These are phyloP conservation scores for Colletotrichum karsti DNA, from an alignment of 2,329 filamentous ascomycete species.

Conservation along the genomic window DNA sequence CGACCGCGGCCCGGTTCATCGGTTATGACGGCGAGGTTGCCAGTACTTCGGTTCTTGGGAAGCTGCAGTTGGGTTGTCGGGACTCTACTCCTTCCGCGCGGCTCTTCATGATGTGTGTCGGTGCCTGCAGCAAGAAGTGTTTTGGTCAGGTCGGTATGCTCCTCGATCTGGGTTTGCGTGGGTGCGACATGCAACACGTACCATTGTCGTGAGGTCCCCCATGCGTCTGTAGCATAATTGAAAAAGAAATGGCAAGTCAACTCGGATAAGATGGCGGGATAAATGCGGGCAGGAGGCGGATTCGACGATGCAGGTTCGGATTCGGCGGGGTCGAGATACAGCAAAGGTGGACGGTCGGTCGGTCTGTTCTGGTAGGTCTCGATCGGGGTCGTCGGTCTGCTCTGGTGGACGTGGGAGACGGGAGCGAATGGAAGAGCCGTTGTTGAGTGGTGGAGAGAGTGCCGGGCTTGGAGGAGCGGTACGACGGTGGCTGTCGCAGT, in stretches of 20 bases:
- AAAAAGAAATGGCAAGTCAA: constrained; percentile 22
- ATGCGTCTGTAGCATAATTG: constrained; percentile 55
- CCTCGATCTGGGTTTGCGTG: constrained; percentile 2
- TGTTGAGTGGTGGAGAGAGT: background rate
- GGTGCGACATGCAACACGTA: constrained; percentile 34
- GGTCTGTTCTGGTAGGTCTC: constrained; percentile 8
- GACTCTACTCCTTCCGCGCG: constrained; percentile 52
- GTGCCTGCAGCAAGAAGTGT: constrained; percentile 45
- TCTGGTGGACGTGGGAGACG: constrained; percentile 5
- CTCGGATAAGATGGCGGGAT: constrained; percentile 7
- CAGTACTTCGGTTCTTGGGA: constrained; percentile 73
- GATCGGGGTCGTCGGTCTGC: constrained; percentile 18
- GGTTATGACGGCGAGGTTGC: constrained; percentile 61
- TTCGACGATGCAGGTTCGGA: constrained; percentile 28
- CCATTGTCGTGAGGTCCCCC: constrained; percentile 50
- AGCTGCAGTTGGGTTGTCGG: constrained; percentile 58
- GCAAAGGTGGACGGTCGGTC: background rate
- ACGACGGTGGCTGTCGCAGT: constrained; percentile 23
- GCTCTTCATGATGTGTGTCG: constrained; percentile 47
- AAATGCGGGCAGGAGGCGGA: constrained; percentile 24
- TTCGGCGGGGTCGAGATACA: constrained; percentile 29
- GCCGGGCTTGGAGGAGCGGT: background rate
- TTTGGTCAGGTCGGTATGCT: constrained; percentile 5
- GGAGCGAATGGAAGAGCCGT: constrained; percentile 14
- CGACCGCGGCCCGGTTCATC: constrained; percentile 65